phyloP scores from a whole-genome alignment of 75 land plant genomes.

The Isoetes taiwanensis region DNA sequence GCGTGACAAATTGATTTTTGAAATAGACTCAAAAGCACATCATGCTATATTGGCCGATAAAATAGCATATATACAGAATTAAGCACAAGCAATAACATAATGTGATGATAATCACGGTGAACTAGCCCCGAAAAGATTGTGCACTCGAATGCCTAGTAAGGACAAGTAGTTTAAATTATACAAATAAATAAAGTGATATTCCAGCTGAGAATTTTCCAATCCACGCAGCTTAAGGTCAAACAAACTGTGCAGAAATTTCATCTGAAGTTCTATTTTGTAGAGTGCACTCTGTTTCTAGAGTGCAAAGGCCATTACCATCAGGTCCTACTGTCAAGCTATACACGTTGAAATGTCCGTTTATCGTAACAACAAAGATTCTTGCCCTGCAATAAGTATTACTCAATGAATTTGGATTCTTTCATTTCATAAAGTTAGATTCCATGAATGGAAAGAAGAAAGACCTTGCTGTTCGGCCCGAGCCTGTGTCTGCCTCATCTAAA shows the following conservation, averaged over 20 bases:
- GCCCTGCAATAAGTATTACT: slow-evolving; percentile 28
- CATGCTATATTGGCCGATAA: no score
- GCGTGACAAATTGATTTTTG: no score
- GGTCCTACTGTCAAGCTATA: slow-evolving; percentile 26
- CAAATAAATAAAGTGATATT: no score
- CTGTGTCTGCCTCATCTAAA: slow-evolving; percentile 12
- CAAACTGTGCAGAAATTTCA: slow-evolving; percentile 24
- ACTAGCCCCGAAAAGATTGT: no score
- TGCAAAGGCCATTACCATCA: slow-evolving; percentile 29
- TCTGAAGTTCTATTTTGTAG: slow-evolving; percentile 27
- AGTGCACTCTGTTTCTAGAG: slow-evolving; percentile 44
- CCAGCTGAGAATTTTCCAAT: no score
- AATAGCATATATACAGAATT: no score
- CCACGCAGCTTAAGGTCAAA: no score
- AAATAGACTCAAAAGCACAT: no score
- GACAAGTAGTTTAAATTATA: no score
- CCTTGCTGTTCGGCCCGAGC: not conserved
- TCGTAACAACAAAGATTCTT: slow-evolving; percentile 31
- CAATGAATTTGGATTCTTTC: not conserved
- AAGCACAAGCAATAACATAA: no score
- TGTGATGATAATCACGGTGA: no score
- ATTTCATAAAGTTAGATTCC: slow-evolving; percentile 6
- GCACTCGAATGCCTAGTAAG: no score
- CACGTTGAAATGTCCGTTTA: slow-evolving; percentile 47
- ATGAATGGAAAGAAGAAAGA: not conserved